Evolutionary conservation across 2,329 filamentous ascomycete genomes (phyloP).

Genomic region (Cladosporium cucumerinum): DNA sequence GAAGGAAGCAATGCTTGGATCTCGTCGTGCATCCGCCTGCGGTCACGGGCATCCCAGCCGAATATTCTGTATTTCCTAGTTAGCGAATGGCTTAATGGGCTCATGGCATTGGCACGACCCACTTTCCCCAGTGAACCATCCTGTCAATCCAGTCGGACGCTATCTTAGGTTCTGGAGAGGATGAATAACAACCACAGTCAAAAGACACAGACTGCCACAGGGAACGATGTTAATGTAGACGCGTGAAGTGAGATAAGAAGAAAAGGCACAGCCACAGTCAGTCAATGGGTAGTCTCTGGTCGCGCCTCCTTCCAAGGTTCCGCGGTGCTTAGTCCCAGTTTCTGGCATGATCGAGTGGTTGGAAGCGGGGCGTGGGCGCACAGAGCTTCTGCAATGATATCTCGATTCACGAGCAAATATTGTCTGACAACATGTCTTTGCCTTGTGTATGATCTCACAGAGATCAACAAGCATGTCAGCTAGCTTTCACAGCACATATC

Average conservation of each 20-base stretch:
- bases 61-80: slow-evolving; percentile 18
- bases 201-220: neutral
- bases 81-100: neutral
- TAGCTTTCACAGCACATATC: neutral
- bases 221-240: neutral
- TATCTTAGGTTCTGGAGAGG: neutral
- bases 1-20: slow-evolving; percentile 57
- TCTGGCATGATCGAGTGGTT: slow-evolving; percentile 1
- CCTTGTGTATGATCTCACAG: neutral
- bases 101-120: slow-evolving; percentile 11
- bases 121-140: slow-evolving; percentile 25
- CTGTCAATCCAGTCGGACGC: slow-evolving; percentile 7
- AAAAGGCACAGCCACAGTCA: neutral
- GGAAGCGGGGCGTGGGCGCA: slow-evolving; percentile 7
- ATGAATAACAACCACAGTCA: neutral
- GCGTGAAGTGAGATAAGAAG: neutral
- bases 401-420: neutral
- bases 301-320: slow-evolving; percentile 3
- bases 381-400: slow-evolving; percentile 1
- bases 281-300: neutral
- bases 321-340: neutral
- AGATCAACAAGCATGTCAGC: neutral
- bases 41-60: slow-evolving; percentile 36
- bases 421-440: neutral
- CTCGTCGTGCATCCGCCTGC: slow-evolving; percentile 42